These are phyloP conservation scores for Suaeda aralocaspica DNA, from an alignment of 148 eudicot species.

Conservation along the genomic window DNA sequence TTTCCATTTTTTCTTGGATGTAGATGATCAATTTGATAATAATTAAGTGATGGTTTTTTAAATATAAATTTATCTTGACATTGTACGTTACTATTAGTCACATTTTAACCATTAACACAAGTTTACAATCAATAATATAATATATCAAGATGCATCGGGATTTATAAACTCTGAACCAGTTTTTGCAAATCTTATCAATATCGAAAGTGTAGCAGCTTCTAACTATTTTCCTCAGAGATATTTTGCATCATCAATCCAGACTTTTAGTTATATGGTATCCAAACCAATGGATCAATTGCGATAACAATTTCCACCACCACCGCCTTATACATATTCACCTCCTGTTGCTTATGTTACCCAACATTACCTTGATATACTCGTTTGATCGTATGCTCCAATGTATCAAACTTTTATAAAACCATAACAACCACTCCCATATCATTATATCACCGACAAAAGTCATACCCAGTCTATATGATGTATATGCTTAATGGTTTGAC, in stretches of 20 bases:
- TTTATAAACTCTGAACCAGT: constrained; percentile 26
- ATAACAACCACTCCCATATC: constrained; percentile 44
- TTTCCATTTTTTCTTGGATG: too few relatives aligned
- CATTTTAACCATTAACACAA: too few relatives aligned
- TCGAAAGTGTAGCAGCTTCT: constrained; percentile 30
- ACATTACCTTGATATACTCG: constrained; percentile 39
- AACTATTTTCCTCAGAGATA: constrained; percentile 38
- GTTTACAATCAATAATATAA: too few relatives aligned
- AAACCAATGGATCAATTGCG: constrained; percentile 47
- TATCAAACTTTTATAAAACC: constrained; percentile 49
- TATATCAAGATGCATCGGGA: constrained; percentile 50
- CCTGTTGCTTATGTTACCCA: constrained; percentile 49
- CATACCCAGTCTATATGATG: constrained; percentile 56
- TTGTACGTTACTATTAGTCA: too few relatives aligned
- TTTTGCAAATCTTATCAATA: constrained; percentile 30
- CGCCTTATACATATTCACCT: constrained; percentile 29
- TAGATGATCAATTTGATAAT: too few relatives aligned
- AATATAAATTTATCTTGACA: too few relatives aligned
- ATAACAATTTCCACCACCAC: constrained; percentile 33
- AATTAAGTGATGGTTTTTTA: too few relatives aligned
- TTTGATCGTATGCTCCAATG: constrained; percentile 51
- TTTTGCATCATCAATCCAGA: constrained; percentile 34
- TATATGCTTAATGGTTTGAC: constrained; percentile 33
- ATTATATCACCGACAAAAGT: constrained; percentile 48
- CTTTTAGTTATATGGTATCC: constrained; percentile 41